Conservation (phyloP, 306 rosid species). For the Pachyrhizus erosus region DNA sequence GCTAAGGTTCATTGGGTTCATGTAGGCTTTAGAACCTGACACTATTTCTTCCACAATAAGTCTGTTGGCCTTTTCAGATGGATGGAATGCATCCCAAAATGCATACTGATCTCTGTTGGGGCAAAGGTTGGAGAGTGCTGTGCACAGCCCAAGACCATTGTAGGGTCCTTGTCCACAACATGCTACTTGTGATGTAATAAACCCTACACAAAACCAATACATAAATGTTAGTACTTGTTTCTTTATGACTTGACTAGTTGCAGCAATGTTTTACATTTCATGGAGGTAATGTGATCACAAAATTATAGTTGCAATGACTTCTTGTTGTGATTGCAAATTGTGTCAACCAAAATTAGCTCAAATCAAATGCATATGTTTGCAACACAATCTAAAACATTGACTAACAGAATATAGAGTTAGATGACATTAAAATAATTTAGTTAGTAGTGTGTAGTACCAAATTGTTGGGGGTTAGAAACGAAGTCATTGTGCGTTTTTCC, state of each 20-base stretch:
- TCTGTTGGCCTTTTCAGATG: constrained; percentile 66
- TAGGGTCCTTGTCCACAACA: constrained; percentile 93
- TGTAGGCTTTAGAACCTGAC: constrained; percentile 57
- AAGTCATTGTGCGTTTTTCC: too few relatives aligned
- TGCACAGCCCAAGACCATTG: constrained; percentile 80
- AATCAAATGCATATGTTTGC: neutral
- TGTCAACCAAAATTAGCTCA: neutral
- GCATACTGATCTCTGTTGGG: constrained; percentile 60
- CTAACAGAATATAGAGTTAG: too few relatives aligned
- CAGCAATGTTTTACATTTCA: neutral
- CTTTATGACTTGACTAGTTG: neutral
- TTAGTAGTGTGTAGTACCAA: too few relatives aligned
- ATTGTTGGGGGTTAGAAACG: too few relatives aligned
- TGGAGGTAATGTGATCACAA: too few relatives aligned
- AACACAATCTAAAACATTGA: too few relatives aligned
- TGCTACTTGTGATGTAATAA: constrained; percentile 65
- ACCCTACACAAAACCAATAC: constrained; percentile 57
- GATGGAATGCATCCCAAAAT: constrained; percentile 89
- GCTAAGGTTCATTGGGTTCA: constrained; percentile 84
- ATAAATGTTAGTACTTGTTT: neutral
- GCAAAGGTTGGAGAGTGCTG: constrained; percentile 64
- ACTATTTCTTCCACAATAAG: constrained; percentile 53
- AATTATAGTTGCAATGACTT: too few relatives aligned
- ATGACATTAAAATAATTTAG: too few relatives aligned
- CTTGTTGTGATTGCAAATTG: neutral